Conservation (phyloP, 2,329 filamentous ascomycete genomes). For the Ceratocystis diversiconidia region DNA sequence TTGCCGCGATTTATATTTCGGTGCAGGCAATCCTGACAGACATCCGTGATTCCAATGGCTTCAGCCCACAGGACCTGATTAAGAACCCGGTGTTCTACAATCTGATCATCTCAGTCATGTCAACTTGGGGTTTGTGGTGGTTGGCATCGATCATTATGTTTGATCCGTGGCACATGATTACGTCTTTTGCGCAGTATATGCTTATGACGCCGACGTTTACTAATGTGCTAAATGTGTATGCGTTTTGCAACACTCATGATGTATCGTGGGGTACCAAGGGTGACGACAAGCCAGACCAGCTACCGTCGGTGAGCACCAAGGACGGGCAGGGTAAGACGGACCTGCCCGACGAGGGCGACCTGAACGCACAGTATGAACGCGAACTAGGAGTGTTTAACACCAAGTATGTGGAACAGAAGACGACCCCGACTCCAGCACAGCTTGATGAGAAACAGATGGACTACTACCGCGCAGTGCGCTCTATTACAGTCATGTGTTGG, state of each 20-base stretch:
- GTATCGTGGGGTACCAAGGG: conserved; percentile 99
- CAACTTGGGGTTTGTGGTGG: conserved; percentile 88
- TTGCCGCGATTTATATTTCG: conserved; percentile 88
- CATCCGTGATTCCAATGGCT: conserved; percentile 43
- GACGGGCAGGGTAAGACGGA: conserved; percentile 86
- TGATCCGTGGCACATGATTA: conserved; percentile 99
- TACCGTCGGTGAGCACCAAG: conserved; percentile 78
- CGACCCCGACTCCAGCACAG: conserved; percentile 38
- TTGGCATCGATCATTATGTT: conserved; percentile 86
- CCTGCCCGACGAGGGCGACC: conserved; percentile 82
- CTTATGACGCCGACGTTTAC: conserved; percentile 92
- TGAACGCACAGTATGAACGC: conserved; percentile 87
- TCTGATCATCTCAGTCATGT: conserved; percentile 79
- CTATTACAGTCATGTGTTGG: conserved; percentile 83
- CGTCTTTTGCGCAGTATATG: conserved; percentile 91
- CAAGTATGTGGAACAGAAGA: conserved; percentile 63
- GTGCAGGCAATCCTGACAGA: conserved; percentile 70
- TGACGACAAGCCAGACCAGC: conserved; percentile 85
- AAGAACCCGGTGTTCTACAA: conserved; percentile 84
- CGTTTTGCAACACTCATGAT: conserved; percentile 99
- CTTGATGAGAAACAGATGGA: conserved; percentile 80
- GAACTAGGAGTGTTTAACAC: conserved; percentile 60
- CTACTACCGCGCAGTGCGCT: conserved; percentile 94
- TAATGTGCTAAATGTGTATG: conserved; percentile 98
- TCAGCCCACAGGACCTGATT: conserved; percentile 61